Base-by-base conservation (phyloP, 2,329 filamentous ascomycete genomes). In the Cercospora zeina region DNA sequence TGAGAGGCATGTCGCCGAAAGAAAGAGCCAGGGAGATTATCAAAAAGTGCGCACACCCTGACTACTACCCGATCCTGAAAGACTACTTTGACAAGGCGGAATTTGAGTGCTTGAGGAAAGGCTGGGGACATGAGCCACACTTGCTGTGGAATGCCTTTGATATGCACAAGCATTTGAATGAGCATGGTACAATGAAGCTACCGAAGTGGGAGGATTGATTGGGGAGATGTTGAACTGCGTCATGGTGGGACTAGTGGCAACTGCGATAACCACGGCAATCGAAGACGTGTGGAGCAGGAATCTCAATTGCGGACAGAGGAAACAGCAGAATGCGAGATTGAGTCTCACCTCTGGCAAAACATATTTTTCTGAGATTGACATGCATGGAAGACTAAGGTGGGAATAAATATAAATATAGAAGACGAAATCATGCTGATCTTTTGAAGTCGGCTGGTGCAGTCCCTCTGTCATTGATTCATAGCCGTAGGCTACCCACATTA, bases 151-250 rank as follows among this genome's bases (percentile, higher is more conserved):
- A 96, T 78, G 82, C 84, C 51, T 96, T 96, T 75, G 90, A 96
- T 77, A 90, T 96, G 87, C 92, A 96, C 79, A 88, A 88, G 82
- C 89, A 91, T 66, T 77, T 96, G 63, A 79, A 86, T 62, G 88
- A 93, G 80, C 85, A 93, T 75, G 91, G 91, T 24, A 95, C 90
- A 69, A 96, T 96, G 91, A 93, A 93, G 87, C 83, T 93, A 67
- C 82, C 84, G 71, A 84, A 80, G 66, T 91, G 88, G 87, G 30
- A 59, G n/a, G 56, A 59, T 9, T 59, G 36, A 56, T 24, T 6
- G 21, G 14, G 6, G 39, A 39, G 36, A 39, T 39, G n/a, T 6
- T 27, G 24, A 6, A 27, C n/a, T 27, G 24, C 24, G 6, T 27
- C 3, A 27, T 27, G 24, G 24, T 27, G 24, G 24, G 6, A 27